Conservation (phyloP, 768 basidiomycete genomes). For the Lactifluus echinatus region DNA sequence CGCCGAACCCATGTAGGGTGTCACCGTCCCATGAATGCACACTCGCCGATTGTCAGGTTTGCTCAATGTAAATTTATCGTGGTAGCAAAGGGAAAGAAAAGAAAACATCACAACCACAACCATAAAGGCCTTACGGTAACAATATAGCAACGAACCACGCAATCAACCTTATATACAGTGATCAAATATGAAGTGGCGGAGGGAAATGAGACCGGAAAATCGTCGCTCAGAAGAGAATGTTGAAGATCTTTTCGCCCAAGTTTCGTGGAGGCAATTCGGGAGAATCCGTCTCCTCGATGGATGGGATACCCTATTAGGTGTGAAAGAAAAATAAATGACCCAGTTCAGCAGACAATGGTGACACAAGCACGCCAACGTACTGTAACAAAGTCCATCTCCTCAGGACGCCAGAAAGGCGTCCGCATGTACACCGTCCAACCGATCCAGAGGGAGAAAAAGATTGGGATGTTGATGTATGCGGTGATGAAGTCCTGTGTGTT, state of each 20-base stretch:
- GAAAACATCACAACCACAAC: neutral
- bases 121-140: no score
- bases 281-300: slow-evolving; percentile 57
- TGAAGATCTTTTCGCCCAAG: slow-evolving; percentile 41
- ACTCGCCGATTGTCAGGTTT: neutral
- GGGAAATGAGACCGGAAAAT: neutral
- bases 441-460: slow-evolving; percentile 39
- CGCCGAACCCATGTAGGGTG: neutral
- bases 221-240: slow-evolving; percentile 39
- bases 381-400: slow-evolving; percentile 66
- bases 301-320: slow-evolving; percentile 48
- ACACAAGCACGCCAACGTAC: slow-evolving; percentile 29
- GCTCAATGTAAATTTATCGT: neutral
- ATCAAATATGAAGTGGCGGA: no score
- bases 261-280: slow-evolving; percentile 44
- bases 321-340: no score
- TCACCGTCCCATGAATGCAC: neutral
- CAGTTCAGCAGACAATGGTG: neutral
- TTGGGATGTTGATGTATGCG: slow-evolving; percentile 33
- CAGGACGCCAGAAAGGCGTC: slow-evolving; percentile 40
- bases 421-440: slow-evolving; percentile 37
- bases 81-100: neutral
- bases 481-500: slow-evolving; percentile 43
- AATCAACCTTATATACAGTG: no score
- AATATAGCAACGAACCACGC: no score